These are phyloP conservation scores for Syncephalastrum contaminatum DNA, from an alignment of 371 early-diverging fungal genomes.

Conservation along the genomic window DNA sequence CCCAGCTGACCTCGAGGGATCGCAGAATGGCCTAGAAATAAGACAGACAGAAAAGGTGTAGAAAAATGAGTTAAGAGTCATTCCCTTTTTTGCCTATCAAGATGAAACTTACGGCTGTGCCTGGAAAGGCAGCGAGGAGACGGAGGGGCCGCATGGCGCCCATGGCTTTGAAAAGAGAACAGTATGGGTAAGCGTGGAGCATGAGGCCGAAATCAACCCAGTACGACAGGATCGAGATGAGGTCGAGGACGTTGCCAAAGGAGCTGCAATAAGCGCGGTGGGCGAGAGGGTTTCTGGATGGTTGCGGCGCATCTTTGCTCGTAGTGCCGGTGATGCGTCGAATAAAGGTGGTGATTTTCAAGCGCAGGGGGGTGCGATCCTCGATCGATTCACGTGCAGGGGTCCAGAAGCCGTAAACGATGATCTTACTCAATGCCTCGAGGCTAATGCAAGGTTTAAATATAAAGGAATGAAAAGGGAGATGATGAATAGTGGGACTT, in stretches of 20 bases:
- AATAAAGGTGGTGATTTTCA: conserved; percentile 1
- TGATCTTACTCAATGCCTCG: conserved; percentile 32
- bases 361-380: too few species aligned
- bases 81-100: too few species aligned
- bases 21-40: conserved; percentile 43
- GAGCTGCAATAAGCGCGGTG: conserved; percentile 40
- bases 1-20: conserved; percentile 55
- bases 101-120: conserved; percentile 52
- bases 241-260: conserved; percentile 51
- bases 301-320: neutral
- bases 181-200: conserved; percentile 35
- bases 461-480: neutral
- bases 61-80: too few species aligned
- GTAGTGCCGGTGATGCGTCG: neutral
- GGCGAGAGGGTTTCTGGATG: conserved; percentile 3
- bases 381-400: conserved; percentile 12
- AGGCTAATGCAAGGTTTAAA: conserved; percentile 6
- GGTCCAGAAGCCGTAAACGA: conserved; percentile 53
- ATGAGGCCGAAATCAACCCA: conserved; percentile 57
- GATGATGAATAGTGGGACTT: conserved; percentile 7
- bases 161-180: conserved; percentile 56
- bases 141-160: conserved; percentile 53
- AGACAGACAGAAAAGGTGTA: too few species aligned
- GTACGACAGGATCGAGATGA: conserved; percentile 44
- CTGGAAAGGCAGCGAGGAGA: conserved; percentile 46